Evolutionary conservation across 257 asterid species (phyloP), one percentile per base, ranked within the genome.

Genomic region (Fraxinus cuspidata): DNA sequence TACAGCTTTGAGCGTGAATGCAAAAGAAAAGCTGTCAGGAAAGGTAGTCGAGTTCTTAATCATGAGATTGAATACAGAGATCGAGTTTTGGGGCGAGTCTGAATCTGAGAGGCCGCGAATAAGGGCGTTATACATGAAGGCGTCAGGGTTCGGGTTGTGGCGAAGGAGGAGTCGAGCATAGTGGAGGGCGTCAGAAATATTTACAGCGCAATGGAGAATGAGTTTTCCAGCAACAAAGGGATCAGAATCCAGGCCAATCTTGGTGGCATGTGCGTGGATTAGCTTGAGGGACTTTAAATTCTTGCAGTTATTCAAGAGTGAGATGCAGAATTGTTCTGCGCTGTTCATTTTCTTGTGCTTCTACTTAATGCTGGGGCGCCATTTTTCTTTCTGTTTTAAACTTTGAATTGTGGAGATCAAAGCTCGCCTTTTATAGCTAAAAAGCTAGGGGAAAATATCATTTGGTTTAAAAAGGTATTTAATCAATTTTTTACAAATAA

Each of bases 71-170:
- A 92, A 92, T 0, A 77, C 79, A 51, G 81, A 64, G 77, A 92
- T 53, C 5, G 97, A 89, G 21, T 44, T 35, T 21, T 74, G 83
- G 34, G 99, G 97, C 0, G 80, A 65, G 13, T 84, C 88, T 2
- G 97, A 90, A 42, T 90, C 93, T 2, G 94, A 83, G 70, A 83
- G 84, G n/a, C 96, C 98, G 15, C 99, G 97, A 21, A 94, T 89
- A 73, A 94, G 86, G 71, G 96, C 81, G 82, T 92, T 94, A 88
- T 88, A 92, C 96, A 92, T 92, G 94, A 92, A 92, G 34, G 87
- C 70, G 79, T 94, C 98, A 29, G 97, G 89, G 73, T 86, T 82
- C 5, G 83, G 89, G 77, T 82, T 19, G 84, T 70, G 74, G 64
- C 27, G 76, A 38, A 92, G 87, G 78, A 94, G 84, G 76, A 82